Percentiles rank a stretch among this genome's conserved stretches.
Conservation (phyloP, 352 stramenopile species). For the Phytophthora citricola region DNA sequence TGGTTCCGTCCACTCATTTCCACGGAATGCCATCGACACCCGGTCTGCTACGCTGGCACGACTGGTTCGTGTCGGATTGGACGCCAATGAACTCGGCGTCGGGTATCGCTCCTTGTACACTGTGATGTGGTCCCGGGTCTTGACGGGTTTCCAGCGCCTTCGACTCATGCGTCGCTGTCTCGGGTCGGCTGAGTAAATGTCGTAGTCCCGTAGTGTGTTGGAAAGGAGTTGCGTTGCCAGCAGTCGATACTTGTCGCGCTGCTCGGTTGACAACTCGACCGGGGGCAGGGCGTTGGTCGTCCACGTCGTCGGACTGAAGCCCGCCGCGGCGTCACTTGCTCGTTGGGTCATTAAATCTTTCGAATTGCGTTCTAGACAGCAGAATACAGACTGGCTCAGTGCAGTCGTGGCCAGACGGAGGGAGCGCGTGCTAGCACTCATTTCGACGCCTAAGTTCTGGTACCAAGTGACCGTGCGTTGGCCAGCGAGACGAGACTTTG, state of each 20-base stretch:
- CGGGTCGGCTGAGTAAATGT: conserved; percentile 41
- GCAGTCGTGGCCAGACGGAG: conserved; percentile 2
- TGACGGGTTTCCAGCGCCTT: conserved; percentile 35
- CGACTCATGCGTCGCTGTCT: conserved; percentile 42
- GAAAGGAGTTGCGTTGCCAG: conserved; percentile 36
- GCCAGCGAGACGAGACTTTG: conserved; percentile 12
- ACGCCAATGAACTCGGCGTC: conserved; percentile 18
- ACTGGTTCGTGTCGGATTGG: conserved; percentile 30
- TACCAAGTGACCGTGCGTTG: conserved; percentile 4
- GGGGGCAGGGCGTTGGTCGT: conserved; percentile 31
- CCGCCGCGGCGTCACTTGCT: conserved; percentile 9
- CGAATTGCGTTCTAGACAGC: conserved; percentile 10
- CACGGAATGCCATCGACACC: conserved; percentile 36
- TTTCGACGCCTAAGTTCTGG: conserved; percentile 14
- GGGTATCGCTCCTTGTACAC: conserved; percentile 46
- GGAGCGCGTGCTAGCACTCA: neutral
- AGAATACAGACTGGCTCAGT: conserved; percentile 34
- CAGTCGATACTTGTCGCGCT: conserved; percentile 32
- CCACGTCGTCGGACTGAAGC: conserved; percentile 36
- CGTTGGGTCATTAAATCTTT: conserved; percentile 19
- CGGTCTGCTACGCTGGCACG: conserved; percentile 45
- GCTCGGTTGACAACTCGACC: conserved; percentile 22
- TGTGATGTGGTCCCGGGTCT: conserved; percentile 39
- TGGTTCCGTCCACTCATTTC: conserved; percentile 43
- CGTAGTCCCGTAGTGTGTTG: conserved; percentile 39